phyloP scores from a whole-genome alignment of 2,329 filamentous ascomycete species.

The Elsinoe australis region DNA sequence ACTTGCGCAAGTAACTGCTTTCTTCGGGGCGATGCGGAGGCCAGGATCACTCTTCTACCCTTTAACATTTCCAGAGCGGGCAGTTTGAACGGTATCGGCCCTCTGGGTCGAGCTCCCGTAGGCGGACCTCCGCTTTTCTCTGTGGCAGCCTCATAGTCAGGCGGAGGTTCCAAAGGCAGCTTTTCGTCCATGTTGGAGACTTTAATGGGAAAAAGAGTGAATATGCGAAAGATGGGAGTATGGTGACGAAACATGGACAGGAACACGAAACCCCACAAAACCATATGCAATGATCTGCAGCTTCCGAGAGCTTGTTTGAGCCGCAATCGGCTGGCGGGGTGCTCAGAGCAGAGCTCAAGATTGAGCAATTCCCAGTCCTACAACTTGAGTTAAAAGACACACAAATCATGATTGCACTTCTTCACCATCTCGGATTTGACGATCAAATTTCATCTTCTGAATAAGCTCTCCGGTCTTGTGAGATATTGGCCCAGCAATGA shows the following conservation, averaged over 20 bases:
- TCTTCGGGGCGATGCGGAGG: constrained; percentile 78
- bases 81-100: constrained; percentile 63
- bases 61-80: constrained; percentile 71
- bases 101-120: constrained; percentile 30
- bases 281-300: constrained; percentile 1
- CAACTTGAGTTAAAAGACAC: too few relatives aligned
- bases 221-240: neutral
- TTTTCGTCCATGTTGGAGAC: constrained; percentile 26
- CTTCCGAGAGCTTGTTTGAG: neutral
- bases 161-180: constrained; percentile 36
- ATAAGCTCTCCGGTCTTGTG: too few relatives aligned
- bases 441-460: too few relatives aligned
- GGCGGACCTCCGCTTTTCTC: constrained; percentile 21
- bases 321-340: too few relatives aligned
- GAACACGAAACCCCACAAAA: neutral
- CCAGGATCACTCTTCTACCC: constrained; percentile 75
- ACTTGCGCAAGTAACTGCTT: constrained; percentile 72
- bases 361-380: too few relatives aligned
- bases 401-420: too few relatives aligned
- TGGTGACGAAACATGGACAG: constrained; percentile 3
- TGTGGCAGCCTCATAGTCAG: constrained; percentile 35
- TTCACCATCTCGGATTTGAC: too few relatives aligned
- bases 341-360: too few relatives aligned
- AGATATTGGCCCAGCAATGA: too few relatives aligned
- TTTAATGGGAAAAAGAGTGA: neutral